A percentile compares a stretch with the other conserved stretches of the same genome.
Conservation (phyloP, 257 asterid species). For the Nicotiana noctiflora region DNA sequence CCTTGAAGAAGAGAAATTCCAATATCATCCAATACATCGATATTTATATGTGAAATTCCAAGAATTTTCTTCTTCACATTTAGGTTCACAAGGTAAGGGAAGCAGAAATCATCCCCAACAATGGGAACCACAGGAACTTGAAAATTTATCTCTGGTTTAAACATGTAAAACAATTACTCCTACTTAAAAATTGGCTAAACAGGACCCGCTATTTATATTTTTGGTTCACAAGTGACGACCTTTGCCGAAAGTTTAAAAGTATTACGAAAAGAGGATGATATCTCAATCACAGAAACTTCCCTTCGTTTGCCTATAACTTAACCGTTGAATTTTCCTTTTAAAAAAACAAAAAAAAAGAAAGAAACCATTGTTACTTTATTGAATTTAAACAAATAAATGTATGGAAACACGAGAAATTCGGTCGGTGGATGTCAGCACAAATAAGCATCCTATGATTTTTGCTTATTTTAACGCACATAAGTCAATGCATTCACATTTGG, state of each 20-base stretch:
- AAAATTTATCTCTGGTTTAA: slow-evolving; percentile 28
- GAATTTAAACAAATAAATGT: not conserved
- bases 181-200: not conserved
- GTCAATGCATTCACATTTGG: not conserved
- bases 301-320: not conserved
- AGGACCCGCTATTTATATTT: not conserved
- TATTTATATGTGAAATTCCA: slow-evolving; percentile 15
- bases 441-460: not conserved
- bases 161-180: slow-evolving; percentile 14
- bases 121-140: slow-evolving; percentile 20
- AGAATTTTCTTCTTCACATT: slow-evolving; percentile 16
- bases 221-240: not conserved
- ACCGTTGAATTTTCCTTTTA: not conserved
- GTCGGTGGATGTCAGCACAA: slow-evolving; percentile 1
- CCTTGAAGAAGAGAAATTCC: slow-evolving; percentile 29
- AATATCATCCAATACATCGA: slow-evolving; percentile 25
- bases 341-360: not conserved
- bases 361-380: not conserved
- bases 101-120: slow-evolving; percentile 33
- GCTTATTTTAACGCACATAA: not conserved
- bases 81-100: slow-evolving; percentile 35
- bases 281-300: slow-evolving; percentile 1
- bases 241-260: not conserved
- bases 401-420: not conserved
- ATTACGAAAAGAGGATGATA: not conserved